Evolutionary conservation across 345 rosid genomes (phyloP).

Genomic region (Eucalyptus erythrocorys): DNA sequence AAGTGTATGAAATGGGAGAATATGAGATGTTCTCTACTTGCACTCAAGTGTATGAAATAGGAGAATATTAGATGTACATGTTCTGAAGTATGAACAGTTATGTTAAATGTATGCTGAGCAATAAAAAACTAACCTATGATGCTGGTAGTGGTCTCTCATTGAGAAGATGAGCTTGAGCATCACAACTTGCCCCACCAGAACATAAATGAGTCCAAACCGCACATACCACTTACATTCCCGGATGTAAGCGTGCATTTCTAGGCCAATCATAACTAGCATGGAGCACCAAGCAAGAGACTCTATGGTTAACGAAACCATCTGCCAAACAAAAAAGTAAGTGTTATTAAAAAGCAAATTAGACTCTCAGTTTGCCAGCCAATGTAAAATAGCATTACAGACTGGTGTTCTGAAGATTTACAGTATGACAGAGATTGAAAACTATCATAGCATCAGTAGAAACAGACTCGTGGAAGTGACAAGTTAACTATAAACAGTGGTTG

Average conservation of each 20-base stretch:
- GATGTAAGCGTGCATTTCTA: slow-evolving; percentile 63
- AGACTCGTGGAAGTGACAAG: not conserved
- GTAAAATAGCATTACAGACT: not conserved
- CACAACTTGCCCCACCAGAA: slow-evolving; percentile 78
- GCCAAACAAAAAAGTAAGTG: not conserved
- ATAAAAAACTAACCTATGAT: slow-evolving; percentile 18
- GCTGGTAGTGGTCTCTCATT: slow-evolving; percentile 25
- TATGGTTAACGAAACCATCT: slow-evolving; percentile 50
- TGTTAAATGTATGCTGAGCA: not conserved
- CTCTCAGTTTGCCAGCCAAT: not conserved
- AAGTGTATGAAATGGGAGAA: not conserved
- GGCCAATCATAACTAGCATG: slow-evolving; percentile 51
- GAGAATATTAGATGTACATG: not conserved
- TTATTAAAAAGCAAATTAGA: not conserved
- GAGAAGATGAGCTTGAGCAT: slow-evolving; percentile 58
- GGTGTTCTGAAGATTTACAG: not conserved
- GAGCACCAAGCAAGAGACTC: slow-evolving; percentile 84
- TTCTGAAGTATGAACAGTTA: not conserved
- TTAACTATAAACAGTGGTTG: not conserved
- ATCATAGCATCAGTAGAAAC: not conserved
- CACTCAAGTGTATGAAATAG: not conserved
- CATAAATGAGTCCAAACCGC: slow-evolving; percentile 66
- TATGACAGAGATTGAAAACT: not conserved
- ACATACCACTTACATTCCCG: slow-evolving; percentile 77
- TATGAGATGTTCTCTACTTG: not conserved